Conservation (phyloP, 768 basidiomycete genomes). For the Daedaleopsis nitida region DNA sequence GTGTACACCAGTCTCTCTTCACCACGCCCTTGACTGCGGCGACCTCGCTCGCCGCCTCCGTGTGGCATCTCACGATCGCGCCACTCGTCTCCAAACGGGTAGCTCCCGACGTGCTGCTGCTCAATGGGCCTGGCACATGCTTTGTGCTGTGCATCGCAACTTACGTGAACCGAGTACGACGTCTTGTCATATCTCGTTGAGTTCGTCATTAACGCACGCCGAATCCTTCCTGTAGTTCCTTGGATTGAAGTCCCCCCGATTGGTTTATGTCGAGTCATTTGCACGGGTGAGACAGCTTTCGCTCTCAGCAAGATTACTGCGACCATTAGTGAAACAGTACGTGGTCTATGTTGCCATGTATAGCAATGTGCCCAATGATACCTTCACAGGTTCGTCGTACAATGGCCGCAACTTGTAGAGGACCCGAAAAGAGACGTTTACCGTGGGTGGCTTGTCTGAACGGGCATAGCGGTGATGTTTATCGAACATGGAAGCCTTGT, state of each 20-base stretch:
- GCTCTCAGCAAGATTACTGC: conserved; percentile 80
- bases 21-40: conserved; percentile 69
- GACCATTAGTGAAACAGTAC: conserved; percentile 80
- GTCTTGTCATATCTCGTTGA: not conserved
- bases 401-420: conserved; percentile 73
- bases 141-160: conserved; percentile 73
- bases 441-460: conserved; percentile 65
- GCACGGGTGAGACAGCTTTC: conserved; percentile 83
- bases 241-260: conserved; percentile 64
- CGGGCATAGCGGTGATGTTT: not conserved
- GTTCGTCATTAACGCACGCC: conserved; percentile 11
- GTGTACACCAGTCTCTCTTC: conserved; percentile 78
- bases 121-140: conserved; percentile 97
- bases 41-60: conserved; percentile 58
- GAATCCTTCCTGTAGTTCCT: conserved; percentile 58
- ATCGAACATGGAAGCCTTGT: not conserved
- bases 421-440: conserved; percentile 49
- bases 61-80: conserved; percentile 59
- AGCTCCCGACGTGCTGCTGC: conserved; percentile 75
- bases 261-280: conserved; percentile 93
- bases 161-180: conserved; percentile 69
- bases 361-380: not conserved
- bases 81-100: conserved; percentile 41
- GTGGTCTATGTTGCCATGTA: conserved; percentile 17
- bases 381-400: conserved; percentile 76